These are phyloP conservation scores for Aspergillus ochraceus DNA, from an alignment of 2,329 filamentous ascomycete species.

Conservation along the genomic window DNA sequence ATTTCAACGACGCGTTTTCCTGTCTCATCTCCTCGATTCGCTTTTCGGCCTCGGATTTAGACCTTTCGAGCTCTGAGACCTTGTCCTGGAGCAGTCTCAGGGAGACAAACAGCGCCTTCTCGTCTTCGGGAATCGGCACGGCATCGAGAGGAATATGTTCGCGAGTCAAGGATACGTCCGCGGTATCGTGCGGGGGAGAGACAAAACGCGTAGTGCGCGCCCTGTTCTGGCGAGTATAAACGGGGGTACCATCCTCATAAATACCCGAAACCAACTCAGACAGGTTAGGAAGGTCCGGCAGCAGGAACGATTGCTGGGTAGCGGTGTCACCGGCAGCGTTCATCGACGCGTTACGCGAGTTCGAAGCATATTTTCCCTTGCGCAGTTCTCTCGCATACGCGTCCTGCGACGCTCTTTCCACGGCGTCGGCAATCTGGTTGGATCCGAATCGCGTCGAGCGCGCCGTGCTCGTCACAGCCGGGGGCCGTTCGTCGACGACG, in stretches of 20 bases:
- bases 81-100: slow-evolving; percentile 60
- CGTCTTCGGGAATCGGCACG: slow-evolving; percentile 60
- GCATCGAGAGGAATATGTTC: slow-evolving; percentile 53
- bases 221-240: slow-evolving; percentile 53
- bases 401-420: slow-evolving; percentile 39
- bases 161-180: slow-evolving; percentile 31
- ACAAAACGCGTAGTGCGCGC: slow-evolving; percentile 55
- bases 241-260: slow-evolving; percentile 58
- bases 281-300: slow-evolving; percentile 62
- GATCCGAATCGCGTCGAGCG: slow-evolving; percentile 59
- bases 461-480: slow-evolving; percentile 43
- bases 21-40: slow-evolving; percentile 53
- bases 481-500: slow-evolving; percentile 52
- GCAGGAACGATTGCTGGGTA: slow-evolving; percentile 60
- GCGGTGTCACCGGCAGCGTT: slow-evolving; percentile 45
- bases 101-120: slow-evolving; percentile 63
- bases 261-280: slow-evolving; percentile 62
- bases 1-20: slow-evolving; percentile 53
- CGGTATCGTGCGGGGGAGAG: slow-evolving; percentile 43
- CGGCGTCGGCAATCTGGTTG: slow-evolving; percentile 39
- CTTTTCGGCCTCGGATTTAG: slow-evolving; percentile 53
- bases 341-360: slow-evolving; percentile 22
- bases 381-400: slow-evolving; percentile 33
- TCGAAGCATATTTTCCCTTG: slow-evolving; percentile 24
- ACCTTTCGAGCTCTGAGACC: slow-evolving; percentile 56